Base-by-base conservation (phyloP, 352 stramenopile species). In the Globisporangium paddicum region DNA sequence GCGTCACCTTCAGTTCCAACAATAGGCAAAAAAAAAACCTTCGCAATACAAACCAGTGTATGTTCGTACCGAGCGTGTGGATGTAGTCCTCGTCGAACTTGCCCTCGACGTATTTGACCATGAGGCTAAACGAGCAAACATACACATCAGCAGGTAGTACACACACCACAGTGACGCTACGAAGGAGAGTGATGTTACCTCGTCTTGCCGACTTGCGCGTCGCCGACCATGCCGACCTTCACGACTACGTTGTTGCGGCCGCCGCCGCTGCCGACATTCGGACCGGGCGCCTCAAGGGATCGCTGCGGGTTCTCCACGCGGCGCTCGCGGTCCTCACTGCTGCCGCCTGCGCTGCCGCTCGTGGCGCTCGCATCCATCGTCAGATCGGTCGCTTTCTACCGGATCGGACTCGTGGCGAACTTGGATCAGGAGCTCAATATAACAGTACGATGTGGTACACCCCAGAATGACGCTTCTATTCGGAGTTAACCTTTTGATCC, bases 41-140 rank as follows among this genome's bases (percentile, higher is more conserved):
- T n/a, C n/a, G n/a, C n/a, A n/a, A n/a, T n/a, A n/a, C n/a, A n/a
- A n/a, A n/a, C n/a, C n/a, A n/a, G n/a, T n/a, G 9, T 19, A 35
- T 21, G n/a, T 38, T 35, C 69, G 48, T 72, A 93, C 84, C 89
- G 45, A 98, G 74, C 19, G 93, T 98, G 86, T 98, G 93, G 71
- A 98, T 98, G 71, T 98, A 98, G 63, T 98, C 90, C 63, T 97
- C 91, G 69, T 98, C 93, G 68, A 98, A 98, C 73, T 97, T 97
- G 68, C 93, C 91, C 58, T 98, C 90, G 25, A 98, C 92, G 72
- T 98, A 98, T 63, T 97, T 97, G 68, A 98, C 92, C 93, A 98
- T 98, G 62, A 98, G 84, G 55, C 90, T n/a, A n/a, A n/a, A n/a
- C n/a, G n/a, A n/a, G n/a, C n/a, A n/a, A n/a, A n/a, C n/a, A n/a